phyloP scores from a whole-genome alignment of 257 asterid genomes.

The Solanum arcanum region DNA sequence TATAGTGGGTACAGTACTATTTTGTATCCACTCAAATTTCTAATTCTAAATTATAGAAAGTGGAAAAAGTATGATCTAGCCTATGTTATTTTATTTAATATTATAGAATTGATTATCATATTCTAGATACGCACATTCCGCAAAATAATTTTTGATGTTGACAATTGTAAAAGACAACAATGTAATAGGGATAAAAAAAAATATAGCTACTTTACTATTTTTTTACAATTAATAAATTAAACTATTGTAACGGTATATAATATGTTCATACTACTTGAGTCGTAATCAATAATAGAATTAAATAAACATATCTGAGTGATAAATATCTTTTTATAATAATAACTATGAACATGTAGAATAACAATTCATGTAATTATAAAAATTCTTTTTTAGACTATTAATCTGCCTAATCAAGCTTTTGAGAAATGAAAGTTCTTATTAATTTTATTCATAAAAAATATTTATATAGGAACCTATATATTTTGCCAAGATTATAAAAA shows the following conservation, averaged over 20 bases:
- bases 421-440: background rate
- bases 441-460: no score
- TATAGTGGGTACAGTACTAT: background rate
- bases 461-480: no score
- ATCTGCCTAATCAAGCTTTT: background rate
- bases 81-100: background rate
- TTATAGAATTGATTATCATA: background rate
- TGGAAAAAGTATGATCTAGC: background rate
- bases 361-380: background rate
- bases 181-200: background rate
- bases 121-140: background rate
- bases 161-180: background rate
- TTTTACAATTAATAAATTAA: background rate
- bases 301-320: no score
- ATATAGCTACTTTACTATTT: background rate
- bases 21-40: background rate
- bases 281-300: no score
- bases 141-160: background rate
- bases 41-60: background rate
- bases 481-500: background rate
- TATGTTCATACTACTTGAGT: no score
- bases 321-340: no score
- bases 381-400: no score
- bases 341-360: no score
- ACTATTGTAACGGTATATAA: no score